phyloP scores from a whole-genome alignment of 176 grass and related monocot genomes.

The Oryza rufipogon region DNA sequence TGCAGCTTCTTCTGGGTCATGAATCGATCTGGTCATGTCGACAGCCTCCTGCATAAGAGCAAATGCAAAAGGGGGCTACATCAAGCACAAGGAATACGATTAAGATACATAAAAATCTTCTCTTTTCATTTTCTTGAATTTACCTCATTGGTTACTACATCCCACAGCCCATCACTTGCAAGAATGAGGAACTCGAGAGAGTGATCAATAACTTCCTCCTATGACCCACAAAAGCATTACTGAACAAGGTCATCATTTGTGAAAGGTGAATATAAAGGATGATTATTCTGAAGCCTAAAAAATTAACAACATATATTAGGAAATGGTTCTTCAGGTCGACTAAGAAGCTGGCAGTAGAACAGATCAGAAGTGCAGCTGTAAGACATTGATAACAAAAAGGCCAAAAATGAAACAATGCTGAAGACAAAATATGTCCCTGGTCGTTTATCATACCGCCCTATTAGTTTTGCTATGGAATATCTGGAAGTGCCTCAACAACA shows the following conservation, averaged over 20 bases:
- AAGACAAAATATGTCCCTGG: background rate
- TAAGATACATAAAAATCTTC: background rate
- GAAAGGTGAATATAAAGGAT: background rate
- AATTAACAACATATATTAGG: background rate
- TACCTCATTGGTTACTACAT: slow-evolving; percentile 71
- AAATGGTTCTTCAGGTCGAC: background rate
- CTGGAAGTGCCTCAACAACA: background rate
- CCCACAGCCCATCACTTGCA: slow-evolving; percentile 65
- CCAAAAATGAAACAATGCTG: background rate
- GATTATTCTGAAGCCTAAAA: background rate
- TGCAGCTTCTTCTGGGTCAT: slow-evolving; percentile 63
- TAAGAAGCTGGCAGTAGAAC: background rate
- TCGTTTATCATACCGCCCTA: background rate
- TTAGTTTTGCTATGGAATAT: background rate
- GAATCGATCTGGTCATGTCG: slow-evolving; percentile 53
- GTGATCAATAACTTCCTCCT: slow-evolving; percentile 57
- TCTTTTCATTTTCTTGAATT: background rate
- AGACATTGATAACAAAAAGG: slow-evolving; percentile 4
- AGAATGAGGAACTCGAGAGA: slow-evolving; percentile 66
- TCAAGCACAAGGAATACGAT: background rate
- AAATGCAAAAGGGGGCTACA: background rate
- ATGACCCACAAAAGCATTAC: slow-evolving; percentile 28
- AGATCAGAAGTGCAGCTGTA: background rate
- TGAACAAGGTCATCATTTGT: slow-evolving; percentile 7
- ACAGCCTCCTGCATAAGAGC: slow-evolving; percentile 52